Base-by-base conservation (phyloP, 306 rosid genomes). In the Crotalaria pallida region DNA sequence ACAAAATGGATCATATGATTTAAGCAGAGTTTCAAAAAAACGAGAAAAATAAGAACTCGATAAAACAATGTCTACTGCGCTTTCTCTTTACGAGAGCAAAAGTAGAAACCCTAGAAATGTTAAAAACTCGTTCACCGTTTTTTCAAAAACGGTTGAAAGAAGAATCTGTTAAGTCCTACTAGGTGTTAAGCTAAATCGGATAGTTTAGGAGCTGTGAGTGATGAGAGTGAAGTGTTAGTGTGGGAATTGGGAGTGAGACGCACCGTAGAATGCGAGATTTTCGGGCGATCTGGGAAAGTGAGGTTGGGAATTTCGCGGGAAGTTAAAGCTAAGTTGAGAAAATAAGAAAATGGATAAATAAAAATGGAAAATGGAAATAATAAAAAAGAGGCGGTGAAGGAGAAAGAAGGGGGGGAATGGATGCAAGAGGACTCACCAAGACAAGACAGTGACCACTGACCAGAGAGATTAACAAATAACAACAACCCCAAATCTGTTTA, bases 251-350 rank as follows among this genome's bases (percentile, higher is more conserved):
- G 24, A 24, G 58, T 10, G 40, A 56, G 71, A 78, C 10, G 13
- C 52, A 58, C 58, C 64, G 73, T 40, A 13, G 52, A 70, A 15
- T 31, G 78, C 29, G 9, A 45, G 73, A 72, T 41, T 80, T 80
- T 85, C 84, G 85, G 21, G 82, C 77, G 90, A 89, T 85, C 90
- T 81, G 77, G 56, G 76, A 52, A 43, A 34, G 11, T 50, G 68
- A 3, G 63, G 41, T 69, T 60, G 65, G 75, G 81, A 43, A 72
- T 31, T 71, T 62, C 85, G 80, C 79, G 79, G 78, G 82, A 64
- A 69, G 13, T 60, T 58, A 62, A 66, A 77, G 53, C 4, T 48
- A 31, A n/a, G n/a, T n/a, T n/a, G 58, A 74, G 68, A 62, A 79
- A 80, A 55, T 21, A 74, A 22, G 21, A 36, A 16, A 47, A 1